These are phyloP conservation scores for Macrophomina pseudophaseolina DNA, from an alignment of 2,329 filamentous ascomycete species.

Conservation along the genomic window DNA sequence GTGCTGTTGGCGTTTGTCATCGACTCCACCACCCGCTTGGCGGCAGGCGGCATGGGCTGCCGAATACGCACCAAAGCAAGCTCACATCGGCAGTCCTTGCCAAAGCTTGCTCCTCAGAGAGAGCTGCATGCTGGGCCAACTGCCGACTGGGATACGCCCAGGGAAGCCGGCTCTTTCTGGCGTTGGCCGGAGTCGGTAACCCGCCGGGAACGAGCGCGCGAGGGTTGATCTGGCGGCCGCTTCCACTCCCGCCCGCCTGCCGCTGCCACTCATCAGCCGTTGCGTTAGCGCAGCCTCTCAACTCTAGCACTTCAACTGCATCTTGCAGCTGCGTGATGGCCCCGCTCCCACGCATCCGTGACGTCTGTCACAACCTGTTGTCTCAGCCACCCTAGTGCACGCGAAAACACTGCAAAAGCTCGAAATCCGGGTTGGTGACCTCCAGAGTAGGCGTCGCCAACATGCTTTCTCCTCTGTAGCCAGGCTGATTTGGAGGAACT, in stretches of 20 bases:
- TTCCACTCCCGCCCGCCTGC: too few relatives aligned
- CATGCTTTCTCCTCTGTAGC: neutral
- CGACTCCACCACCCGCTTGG: neutral
- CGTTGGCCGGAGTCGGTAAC: neutral
- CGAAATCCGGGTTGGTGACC: neutral
- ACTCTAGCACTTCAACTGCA: neutral
- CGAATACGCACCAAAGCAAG: neutral
- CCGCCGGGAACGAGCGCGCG: too few relatives aligned
- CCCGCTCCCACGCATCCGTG: neutral
- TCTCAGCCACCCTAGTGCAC: neutral
- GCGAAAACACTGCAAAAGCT: neutral
- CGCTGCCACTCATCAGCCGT: neutral
- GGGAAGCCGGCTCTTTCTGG: neutral
- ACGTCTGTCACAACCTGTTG: neutral
- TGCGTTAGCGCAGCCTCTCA: neutral
- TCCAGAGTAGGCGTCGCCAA: neutral
- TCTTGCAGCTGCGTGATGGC: neutral
- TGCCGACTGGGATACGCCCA: neutral
- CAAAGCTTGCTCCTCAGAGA: neutral
- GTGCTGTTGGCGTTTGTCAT: constrained; percentile 13
- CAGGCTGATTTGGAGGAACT: too few relatives aligned
- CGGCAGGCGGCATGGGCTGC: neutral
- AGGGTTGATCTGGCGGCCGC: neutral
- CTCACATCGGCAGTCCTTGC: neutral
- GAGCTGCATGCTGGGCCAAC: neutral